phyloP scores from a whole-genome alignment of 495 filamentous ascomycete genomes.

The Aspergillus hancockii region DNA sequence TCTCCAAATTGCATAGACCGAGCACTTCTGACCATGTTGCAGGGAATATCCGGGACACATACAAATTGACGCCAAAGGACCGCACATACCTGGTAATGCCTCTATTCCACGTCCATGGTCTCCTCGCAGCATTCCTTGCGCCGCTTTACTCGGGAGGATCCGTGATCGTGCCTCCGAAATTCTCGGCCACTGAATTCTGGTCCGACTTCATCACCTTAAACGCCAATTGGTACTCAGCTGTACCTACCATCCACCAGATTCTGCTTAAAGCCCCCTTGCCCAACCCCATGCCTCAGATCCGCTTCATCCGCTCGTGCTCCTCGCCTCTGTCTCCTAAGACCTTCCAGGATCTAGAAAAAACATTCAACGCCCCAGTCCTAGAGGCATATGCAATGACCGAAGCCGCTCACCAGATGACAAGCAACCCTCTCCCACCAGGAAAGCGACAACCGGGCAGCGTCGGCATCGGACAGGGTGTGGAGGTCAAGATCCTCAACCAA shows the following conservation, averaged over 20 bases:
- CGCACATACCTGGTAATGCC: constrained; percentile 89
- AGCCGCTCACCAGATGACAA: constrained; percentile 86
- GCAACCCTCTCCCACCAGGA: constrained; percentile 74
- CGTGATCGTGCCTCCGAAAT: constrained; percentile 69
- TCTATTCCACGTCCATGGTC: constrained; percentile 84
- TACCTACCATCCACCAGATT: constrained; percentile 88
- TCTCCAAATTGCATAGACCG: not conserved
- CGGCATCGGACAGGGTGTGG: constrained; percentile 77
- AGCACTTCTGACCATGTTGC: not conserved
- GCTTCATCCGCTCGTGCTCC: constrained; percentile 86
- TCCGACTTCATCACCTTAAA: constrained; percentile 62
- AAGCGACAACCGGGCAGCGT: constrained; percentile 78
- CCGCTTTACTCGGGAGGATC: constrained; percentile 72
- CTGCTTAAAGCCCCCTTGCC: constrained; percentile 70
- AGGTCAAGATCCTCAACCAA: constrained; percentile 72
- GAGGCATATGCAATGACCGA: constrained; percentile 94
- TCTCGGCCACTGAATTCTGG: constrained; percentile 87
- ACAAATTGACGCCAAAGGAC: constrained; percentile 65
- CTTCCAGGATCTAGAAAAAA: constrained; percentile 71
- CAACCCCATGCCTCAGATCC: constrained; percentile 64
- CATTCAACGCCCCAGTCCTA: constrained; percentile 74
- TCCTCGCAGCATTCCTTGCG: constrained; percentile 76
- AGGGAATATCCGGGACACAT: constrained; percentile 75
- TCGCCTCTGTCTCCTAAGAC: constrained; percentile 75
- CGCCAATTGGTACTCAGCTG: constrained; percentile 89